Base-by-base conservation (phyloP, 75 land plant species). In the Pinus albicaulis region DNA sequence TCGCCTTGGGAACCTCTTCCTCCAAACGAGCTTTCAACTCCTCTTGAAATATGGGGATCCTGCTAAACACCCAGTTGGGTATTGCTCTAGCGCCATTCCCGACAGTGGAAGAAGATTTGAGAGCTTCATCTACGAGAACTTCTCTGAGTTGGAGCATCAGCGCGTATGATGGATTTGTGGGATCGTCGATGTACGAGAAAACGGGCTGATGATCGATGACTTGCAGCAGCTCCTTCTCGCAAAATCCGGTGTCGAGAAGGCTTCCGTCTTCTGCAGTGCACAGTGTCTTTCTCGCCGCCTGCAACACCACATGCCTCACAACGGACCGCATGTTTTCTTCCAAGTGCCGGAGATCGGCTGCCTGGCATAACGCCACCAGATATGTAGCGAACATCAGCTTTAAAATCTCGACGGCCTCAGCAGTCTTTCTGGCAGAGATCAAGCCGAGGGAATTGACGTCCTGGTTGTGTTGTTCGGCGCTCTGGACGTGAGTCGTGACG, bases 371-470 rank as follows among this genome's bases (percentile, higher is more conserved):
- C 31, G 77, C 87, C 38, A 82, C 84, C 87, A 85, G 61, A 76
- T 75, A 85, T 7, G 84, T 81, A 24, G 84, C 52, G 22, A 73
- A 59, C 87, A 85, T 85, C 38, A 85, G 78, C 76, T 79, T 76
- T 24, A 85, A 56, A 24, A 85, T 85, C 63, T 85, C 81, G 2
- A 86, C 56, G 0, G 88, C 85, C 58, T 86, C 88, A 15, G 85
- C 88, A 41, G 86, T 83, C 68, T 86, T 82, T 13, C 82, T 62
- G 56, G 88, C 85, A 23, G 88, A 82, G 69, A 86, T 79, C 61
- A 86, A 70, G n/a, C 88, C 88, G 36, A 85, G 80, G 24, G 87
- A 85, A 53, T 85, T 85, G 20, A 85, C 86, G 79, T 84, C 86
- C 82, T 84, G 83, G 76, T 80, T 84, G 79, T 84, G 86, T 71